A percentile compares a stretch with the other conserved stretches of the same genome.
phyloP scores from a whole-genome alignment of 129 eudicot species.

The Dittrichia graveolens region DNA sequence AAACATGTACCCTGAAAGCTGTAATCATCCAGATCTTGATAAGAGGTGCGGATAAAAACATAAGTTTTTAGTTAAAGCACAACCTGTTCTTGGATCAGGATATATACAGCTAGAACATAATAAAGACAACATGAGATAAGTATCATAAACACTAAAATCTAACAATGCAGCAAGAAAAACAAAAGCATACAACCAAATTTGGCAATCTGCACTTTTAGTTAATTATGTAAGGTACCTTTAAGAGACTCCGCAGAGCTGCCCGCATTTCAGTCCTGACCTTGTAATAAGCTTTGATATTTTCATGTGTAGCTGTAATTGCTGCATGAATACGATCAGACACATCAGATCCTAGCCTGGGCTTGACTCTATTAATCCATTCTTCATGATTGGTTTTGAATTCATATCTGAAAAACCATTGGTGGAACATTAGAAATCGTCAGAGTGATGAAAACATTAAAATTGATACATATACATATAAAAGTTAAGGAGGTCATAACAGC shows the following conservation, averaged over 20 bases:
- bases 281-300: conserved; percentile 66
- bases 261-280: conserved; percentile 88
- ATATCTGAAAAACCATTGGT: conserved; percentile 46
- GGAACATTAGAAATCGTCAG: conserved; percentile 20
- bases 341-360: conserved; percentile 67
- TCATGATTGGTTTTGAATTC: conserved; percentile 87
- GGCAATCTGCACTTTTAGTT: neutral
- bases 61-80: neutral
- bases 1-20: neutral
- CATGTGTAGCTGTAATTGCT: conserved; percentile 54
- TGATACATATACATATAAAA: neutral
- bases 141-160: too few species aligned
- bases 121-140: too few species aligned
- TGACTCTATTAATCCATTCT: conserved; percentile 75
- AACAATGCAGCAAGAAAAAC: conserved; percentile 4
- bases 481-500: neutral
- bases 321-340: conserved; percentile 59
- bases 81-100: neutral
- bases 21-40: neutral
- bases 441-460: conserved; percentile 3
- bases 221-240: conserved; percentile 57
- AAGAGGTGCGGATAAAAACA: neutral
- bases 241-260: conserved; percentile 61
- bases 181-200: neutral
- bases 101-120: neutral